A percentile compares a stretch with the other conserved stretches of the same genome.
Conservation (phyloP, 2,329 filamentous ascomycete species). For the Fusarium abutilonis region DNA sequence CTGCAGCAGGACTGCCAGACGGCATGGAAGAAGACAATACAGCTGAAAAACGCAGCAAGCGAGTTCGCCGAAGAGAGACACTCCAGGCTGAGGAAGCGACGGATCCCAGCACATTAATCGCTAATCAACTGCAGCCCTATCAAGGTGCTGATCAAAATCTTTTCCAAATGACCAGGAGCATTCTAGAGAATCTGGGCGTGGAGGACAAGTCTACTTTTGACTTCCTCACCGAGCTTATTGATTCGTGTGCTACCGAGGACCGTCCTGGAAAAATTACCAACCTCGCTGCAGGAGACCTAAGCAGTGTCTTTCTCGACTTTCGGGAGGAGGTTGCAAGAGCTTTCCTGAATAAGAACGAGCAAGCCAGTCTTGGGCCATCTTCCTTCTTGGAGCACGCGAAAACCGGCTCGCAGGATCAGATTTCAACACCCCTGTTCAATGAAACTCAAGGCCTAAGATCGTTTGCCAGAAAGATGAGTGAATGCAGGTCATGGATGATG, state of each 20-base stretch:
- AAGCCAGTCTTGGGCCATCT: constrained; percentile 63
- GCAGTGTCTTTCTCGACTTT: constrained; percentile 59
- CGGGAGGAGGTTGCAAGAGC: constrained; percentile 64
- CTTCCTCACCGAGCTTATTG: constrained; percentile 61
- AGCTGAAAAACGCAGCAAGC: constrained; percentile 71
- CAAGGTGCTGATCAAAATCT: constrained; percentile 66
- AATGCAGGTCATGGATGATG: constrained; percentile 58
- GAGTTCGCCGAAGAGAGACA: constrained; percentile 66
- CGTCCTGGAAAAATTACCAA: constrained; percentile 60
- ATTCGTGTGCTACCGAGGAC: constrained; percentile 62
- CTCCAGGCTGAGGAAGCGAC: constrained; percentile 62
- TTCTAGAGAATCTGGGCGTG: constrained; percentile 65
- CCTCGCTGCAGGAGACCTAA: constrained; percentile 60
- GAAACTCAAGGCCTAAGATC: constrained; percentile 61
- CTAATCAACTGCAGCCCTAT: constrained; percentile 65
- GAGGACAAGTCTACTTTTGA: constrained; percentile 59
- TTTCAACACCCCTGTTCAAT: constrained; percentile 60
- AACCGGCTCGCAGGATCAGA: constrained; percentile 61
- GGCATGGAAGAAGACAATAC: constrained; percentile 65
- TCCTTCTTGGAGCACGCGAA: constrained; percentile 73
- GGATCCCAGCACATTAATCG: constrained; percentile 62
- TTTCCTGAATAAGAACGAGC: constrained; percentile 63
- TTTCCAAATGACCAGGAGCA: constrained; percentile 64
- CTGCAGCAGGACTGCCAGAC: constrained; percentile 67
- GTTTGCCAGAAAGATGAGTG: constrained; percentile 62